A percentile compares a stretch with the other conserved stretches of the same genome.
These are phyloP conservation scores for Phytophthora megakarya DNA, from an alignment of 352 stramenopile species.

Conservation along the genomic window DNA sequence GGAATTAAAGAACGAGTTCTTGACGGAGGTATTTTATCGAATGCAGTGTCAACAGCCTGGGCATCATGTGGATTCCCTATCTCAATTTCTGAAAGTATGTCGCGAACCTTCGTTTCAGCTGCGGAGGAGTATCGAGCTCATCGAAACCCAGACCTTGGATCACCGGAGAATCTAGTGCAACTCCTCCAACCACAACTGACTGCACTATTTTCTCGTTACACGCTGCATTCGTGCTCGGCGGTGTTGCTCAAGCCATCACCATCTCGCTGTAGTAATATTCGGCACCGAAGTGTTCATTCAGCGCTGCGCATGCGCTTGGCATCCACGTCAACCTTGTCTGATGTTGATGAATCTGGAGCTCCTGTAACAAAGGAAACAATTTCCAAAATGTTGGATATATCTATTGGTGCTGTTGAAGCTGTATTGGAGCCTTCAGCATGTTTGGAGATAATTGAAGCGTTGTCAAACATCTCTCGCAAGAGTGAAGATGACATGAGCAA, in stretches of 20 bases:
- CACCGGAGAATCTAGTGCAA: slow-evolving; percentile 49
- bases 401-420: slow-evolving; percentile 31
- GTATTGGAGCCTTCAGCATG: slow-evolving; percentile 37
- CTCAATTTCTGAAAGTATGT: slow-evolving; percentile 30
- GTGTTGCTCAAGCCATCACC: slow-evolving; percentile 24
- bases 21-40: slow-evolving; percentile 43
- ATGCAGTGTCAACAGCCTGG: slow-evolving; percentile 43
- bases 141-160: slow-evolving; percentile 44
- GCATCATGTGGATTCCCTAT: slow-evolving; percentile 21
- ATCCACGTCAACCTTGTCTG: slow-evolving; percentile 17
- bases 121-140: slow-evolving; percentile 44
- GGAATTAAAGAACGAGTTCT: slow-evolving; percentile 57
- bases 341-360: not conserved
- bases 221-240: slow-evolving; percentile 46
- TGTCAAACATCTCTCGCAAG: slow-evolving; percentile 26
- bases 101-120: slow-evolving; percentile 20
- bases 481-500: slow-evolving; percentile 6
- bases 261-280: slow-evolving; percentile 32
- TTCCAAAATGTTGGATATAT: slow-evolving; percentile 44
- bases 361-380: slow-evolving; percentile 19
- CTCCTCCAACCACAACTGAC: slow-evolving; percentile 50
- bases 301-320: slow-evolving; percentile 58
- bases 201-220: slow-evolving; percentile 38
- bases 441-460: slow-evolving; percentile 28
- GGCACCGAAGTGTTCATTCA: slow-evolving; percentile 62